Base-by-base conservation (phyloP, 306 rosid genomes). In the Sicyos edulis region DNA sequence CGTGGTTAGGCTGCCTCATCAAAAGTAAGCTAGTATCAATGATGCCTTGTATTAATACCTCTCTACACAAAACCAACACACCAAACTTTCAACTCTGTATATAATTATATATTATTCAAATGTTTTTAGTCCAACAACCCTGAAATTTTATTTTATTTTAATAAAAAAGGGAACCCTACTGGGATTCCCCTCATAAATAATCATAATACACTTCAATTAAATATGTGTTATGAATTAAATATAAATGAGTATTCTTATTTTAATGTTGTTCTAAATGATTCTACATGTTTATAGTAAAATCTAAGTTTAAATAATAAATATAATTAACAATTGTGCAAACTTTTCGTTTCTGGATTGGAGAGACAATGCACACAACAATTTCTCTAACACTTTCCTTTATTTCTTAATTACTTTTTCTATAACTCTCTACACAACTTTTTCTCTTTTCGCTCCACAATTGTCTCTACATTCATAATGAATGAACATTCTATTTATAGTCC, bases 101-200 rank as follows among this genome's bases (percentile, higher is more conserved):
- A 19, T 10, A 65, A 40, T 5, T 65, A 65, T 45, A 20, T 32
- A 40, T 44, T 14, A 7, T 66, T 66, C 71, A 66, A 65, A 66
- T 20, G 71, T 11, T 66, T 66, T 42, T 66, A 42, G 54, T 66
- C 71, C 54, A 66, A 66, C 71, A 44, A 66, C 71, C 54, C 71
- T 66, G 7, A 44, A 34, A 2, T 58, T 58, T 50, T 58, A 24
- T 24, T 24, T 62, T 32, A 8, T 15, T 13, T n/a, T 37, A 63
- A 63, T 40, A 42, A 42, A 65, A 65, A 65, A 65, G 51, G 42
- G 42, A 34, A 9, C 49, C 69, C 69, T 37, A 62, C 50, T 37
- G 50, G 24, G 69, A 62, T 62, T 62, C 69, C 12, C 68, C 13
- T 62, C 3, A n/a, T 63, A 16, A 42, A 42, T 63, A 40, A 61